A percentile compares a stretch with the other conserved stretches of the same genome.
These are phyloP conservation scores for Aspergillus floridensis DNA, from an alignment of 2,329 filamentous ascomycete genomes.

Conservation along the genomic window DNA sequence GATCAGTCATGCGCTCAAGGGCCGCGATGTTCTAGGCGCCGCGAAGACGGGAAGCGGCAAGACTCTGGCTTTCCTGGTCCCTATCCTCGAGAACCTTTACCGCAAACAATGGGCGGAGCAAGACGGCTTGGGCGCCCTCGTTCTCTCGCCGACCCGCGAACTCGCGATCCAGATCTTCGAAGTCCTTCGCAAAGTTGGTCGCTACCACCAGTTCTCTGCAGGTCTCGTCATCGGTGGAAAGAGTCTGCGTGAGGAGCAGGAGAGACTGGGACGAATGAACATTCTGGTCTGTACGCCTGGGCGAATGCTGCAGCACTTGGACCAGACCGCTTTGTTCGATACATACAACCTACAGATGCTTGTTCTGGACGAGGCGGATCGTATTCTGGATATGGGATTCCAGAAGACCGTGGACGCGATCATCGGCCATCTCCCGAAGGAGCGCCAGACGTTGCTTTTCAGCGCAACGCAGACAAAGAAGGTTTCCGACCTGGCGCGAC, in stretches of 20 bases:
- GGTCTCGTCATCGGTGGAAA: slow-evolving; percentile 93
- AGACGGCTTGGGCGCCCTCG: slow-evolving; percentile 87
- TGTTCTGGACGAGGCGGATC: slow-evolving; percentile 91
- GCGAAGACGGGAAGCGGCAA: slow-evolving; percentile 96
- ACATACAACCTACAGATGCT: slow-evolving; percentile 89
- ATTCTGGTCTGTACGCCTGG: slow-evolving; percentile 95
- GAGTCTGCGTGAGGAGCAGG: slow-evolving; percentile 80
- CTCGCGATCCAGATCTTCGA: slow-evolving; percentile 96
- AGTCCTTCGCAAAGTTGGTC: slow-evolving; percentile 83
- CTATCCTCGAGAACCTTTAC: slow-evolving; percentile 89
- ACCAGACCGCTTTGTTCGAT: slow-evolving; percentile 87
- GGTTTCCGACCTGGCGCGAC: slow-evolving; percentile 83
- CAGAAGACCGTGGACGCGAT: slow-evolving; percentile 87
- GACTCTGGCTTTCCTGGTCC: slow-evolving; percentile 87
- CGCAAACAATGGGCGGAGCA: slow-evolving; percentile 83
- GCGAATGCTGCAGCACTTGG: slow-evolving; percentile 90
- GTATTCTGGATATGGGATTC: slow-evolving; percentile 98
- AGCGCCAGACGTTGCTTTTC: slow-evolving; percentile 89
- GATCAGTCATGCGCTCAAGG: slow-evolving; percentile 83
- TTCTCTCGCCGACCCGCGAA: slow-evolving; percentile 92
- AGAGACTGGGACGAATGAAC: slow-evolving; percentile 86
- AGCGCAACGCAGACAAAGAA: slow-evolving; percentile 94
- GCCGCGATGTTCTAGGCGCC: slow-evolving; percentile 83
- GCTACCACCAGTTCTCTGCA: slow-evolving; percentile 85
- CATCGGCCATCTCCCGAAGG: slow-evolving; percentile 80